Evolutionary conservation across 2,329 filamentous ascomycete genomes (phyloP).

Genomic region (Cyphellophora europaea): DNA sequence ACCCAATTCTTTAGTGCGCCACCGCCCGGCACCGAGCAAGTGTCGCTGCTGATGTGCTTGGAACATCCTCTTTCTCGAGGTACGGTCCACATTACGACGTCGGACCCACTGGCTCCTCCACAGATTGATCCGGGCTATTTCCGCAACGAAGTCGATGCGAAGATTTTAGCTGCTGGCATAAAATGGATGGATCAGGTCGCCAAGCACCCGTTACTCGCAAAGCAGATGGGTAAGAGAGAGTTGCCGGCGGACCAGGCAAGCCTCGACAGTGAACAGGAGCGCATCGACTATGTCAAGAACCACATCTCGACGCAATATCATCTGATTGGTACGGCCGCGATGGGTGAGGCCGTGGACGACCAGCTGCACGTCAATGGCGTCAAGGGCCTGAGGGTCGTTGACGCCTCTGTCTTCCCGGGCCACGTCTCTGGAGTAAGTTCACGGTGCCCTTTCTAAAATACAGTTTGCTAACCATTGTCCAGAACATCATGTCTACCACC

Average conservation of each 20-base stretch:
- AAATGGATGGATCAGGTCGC: constrained; percentile 29
- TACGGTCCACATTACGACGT: constrained; percentile 29
- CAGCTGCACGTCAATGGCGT: constrained; percentile 28
- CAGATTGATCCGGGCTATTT: constrained; percentile 34
- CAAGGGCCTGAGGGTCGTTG: constrained; percentile 26
- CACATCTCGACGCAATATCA: constrained; percentile 30
- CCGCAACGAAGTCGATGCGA: constrained; percentile 25
- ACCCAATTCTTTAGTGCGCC: constrained; percentile 13
- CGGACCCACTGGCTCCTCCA: constrained; percentile 29
- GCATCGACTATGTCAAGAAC: constrained; percentile 29
- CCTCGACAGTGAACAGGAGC: constrained; percentile 15
- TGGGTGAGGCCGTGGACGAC: constrained; percentile 33
- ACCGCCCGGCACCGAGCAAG: constrained; percentile 9
- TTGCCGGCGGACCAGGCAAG: constrained; percentile 8
- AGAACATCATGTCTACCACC: constrained; percentile 21
- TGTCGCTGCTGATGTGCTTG: constrained; percentile 13
- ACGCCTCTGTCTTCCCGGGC: constrained; percentile 26
- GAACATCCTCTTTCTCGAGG: constrained; percentile 35
- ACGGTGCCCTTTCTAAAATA: constrained; percentile 14
- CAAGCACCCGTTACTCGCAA: constrained; percentile 10
- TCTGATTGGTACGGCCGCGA: constrained; percentile 33
- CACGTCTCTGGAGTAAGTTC: constrained; percentile 23
- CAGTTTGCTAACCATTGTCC: constrained; percentile 1
- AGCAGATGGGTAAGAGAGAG: constrained; percentile 6
- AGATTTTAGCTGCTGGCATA: constrained; percentile 24